Percentiles rank a stretch among this genome's conserved stretches.
Conservation (phyloP, 257 asterid genomes). For the Lavandula angustifolia region DNA sequence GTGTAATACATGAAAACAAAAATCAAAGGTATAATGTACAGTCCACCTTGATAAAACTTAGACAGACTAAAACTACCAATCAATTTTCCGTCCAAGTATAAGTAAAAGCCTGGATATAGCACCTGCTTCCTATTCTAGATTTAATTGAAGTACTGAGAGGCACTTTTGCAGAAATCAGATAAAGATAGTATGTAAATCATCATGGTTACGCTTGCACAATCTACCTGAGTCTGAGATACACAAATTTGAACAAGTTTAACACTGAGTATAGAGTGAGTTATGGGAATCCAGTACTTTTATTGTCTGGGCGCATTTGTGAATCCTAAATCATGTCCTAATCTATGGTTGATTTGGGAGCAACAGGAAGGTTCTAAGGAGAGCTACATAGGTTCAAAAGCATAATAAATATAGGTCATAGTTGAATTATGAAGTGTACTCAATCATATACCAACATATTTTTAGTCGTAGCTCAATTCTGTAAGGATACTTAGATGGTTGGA, state of each 20-base stretch:
- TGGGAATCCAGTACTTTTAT: too few species aligned
- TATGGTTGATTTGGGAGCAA: too few species aligned
- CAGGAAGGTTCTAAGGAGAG: too few species aligned
- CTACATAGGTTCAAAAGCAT: too few species aligned
- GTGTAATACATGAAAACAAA: conserved; percentile 18
- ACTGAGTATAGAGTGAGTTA: not conserved
- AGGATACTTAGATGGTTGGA: too few species aligned
- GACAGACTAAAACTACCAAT: conserved; percentile 1
- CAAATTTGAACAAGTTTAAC: not conserved
- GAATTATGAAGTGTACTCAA: too few species aligned
- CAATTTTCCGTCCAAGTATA: not conserved
- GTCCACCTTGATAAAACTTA: conserved; percentile 1
- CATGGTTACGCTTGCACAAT: not conserved
- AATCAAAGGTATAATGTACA: conserved; percentile 6
- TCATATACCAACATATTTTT: too few species aligned
- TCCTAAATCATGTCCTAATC: too few species aligned
- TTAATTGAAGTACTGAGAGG: not conserved
- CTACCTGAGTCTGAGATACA: conserved; percentile 3
- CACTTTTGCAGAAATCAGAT: conserved; percentile 5
- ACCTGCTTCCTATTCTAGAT: not conserved
- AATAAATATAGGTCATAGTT: too few species aligned
- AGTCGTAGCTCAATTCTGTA: too few species aligned
- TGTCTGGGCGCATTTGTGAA: too few species aligned
- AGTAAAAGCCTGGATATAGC: conserved; percentile 5
- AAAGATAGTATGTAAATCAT: not conserved